These are phyloP conservation scores for Zoysia matrella DNA, from an alignment of 202 grass and related monocot genomes.

Conservation along the genomic window DNA sequence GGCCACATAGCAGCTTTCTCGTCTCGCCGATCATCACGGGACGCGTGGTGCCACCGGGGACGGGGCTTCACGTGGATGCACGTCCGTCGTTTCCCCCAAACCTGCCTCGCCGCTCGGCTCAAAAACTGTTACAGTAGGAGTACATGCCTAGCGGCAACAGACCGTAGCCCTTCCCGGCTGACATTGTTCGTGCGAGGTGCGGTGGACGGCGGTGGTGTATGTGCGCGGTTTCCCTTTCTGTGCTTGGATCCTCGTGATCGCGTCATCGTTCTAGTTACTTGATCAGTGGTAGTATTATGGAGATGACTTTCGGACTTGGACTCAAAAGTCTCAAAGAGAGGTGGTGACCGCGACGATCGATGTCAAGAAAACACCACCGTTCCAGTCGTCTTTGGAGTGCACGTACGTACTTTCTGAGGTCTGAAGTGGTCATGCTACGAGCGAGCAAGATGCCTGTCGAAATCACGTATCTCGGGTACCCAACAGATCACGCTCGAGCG, in stretches of 20 bases:
- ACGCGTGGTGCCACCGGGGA: too few species aligned
- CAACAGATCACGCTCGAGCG: too few species aligned
- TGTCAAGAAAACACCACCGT: background rate
- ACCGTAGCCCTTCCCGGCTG: background rate
- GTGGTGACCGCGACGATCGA: background rate
- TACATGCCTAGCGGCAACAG: background rate
- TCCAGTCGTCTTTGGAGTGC: background rate
- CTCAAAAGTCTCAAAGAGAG: too few species aligned
- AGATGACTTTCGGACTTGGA: too few species aligned
- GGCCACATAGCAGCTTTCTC: too few species aligned
- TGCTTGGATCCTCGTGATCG: background rate
- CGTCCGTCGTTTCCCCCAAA: too few species aligned
- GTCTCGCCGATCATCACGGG: too few species aligned
- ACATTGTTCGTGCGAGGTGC: background rate
- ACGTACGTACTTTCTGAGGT: background rate
- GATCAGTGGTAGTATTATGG: background rate
- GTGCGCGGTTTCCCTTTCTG: conserved; percentile 24
- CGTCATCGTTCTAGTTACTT: background rate
- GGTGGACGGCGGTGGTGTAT: background rate
- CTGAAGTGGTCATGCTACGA: background rate
- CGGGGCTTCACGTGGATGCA: too few species aligned
- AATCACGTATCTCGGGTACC: too few species aligned
- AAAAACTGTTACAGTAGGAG: too few species aligned
- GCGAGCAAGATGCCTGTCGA: too few species aligned
- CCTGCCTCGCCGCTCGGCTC: too few species aligned